Evolutionary conservation across 1,284 basidiomycete genomes (phyloP).

Genomic region (Violaceomyces palustris): DNA sequence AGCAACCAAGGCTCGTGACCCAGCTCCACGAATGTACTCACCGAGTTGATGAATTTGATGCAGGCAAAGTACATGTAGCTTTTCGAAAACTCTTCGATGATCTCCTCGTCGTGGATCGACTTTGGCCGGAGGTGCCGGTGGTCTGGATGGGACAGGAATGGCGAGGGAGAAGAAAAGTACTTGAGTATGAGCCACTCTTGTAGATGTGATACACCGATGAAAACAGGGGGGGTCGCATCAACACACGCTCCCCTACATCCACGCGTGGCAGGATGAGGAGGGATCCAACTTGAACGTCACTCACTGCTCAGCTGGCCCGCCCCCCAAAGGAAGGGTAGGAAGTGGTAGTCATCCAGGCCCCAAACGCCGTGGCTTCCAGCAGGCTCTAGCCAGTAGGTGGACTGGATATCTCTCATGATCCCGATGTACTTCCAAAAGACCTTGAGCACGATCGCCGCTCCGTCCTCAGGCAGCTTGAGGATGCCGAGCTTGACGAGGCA

Average conservation of each 20-base stretch:
- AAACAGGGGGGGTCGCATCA: too few species aligned
- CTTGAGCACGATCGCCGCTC: constrained; percentile 70
- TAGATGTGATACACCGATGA: too few species aligned
- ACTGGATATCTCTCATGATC: constrained; percentile 83
- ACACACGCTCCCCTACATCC: too few species aligned
- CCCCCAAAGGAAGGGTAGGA: constrained; percentile 88
- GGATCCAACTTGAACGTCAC: constrained; percentile 18
- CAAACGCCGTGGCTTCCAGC: constrained; percentile 97
- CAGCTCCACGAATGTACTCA: too few species aligned
- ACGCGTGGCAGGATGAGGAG: neutral
- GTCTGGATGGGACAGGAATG: constrained; percentile 55
- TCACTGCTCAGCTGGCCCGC: constrained; percentile 72
- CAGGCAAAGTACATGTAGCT: constrained; percentile 98
- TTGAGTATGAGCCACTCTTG: neutral
- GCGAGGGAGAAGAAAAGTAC: neutral
- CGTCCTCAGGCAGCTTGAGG: constrained; percentile 62
- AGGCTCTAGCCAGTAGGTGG: constrained; percentile 94
- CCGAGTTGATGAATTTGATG: constrained; percentile 93
- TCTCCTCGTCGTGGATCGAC: constrained; percentile 82
- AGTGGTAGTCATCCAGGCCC: constrained; percentile 97
- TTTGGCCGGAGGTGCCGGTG: constrained; percentile 88
- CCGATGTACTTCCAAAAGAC: constrained; percentile 71
- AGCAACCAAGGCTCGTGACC: neutral
- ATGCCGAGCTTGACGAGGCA: constrained; percentile 74
- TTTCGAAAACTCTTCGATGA: constrained; percentile 85